Percentiles rank a stretch among this genome's conserved stretches.
Conservation (phyloP, 192 early-diverging fungal genomes). For the Coemansia sp. region DNA sequence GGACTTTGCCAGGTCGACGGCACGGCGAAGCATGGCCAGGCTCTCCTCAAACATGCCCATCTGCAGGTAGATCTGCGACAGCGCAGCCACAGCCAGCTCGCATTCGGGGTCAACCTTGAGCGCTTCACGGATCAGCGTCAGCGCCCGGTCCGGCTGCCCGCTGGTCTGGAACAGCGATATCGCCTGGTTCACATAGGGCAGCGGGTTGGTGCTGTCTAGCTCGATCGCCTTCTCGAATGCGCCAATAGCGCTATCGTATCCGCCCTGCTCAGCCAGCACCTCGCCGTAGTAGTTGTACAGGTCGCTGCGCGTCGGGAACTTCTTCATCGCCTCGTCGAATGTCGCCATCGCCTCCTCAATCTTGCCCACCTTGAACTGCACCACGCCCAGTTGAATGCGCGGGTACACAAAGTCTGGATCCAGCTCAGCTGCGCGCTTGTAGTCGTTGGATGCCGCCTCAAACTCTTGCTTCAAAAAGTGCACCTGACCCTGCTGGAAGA, state of each 20-base stretch:
- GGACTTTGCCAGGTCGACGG: conserved; percentile 78
- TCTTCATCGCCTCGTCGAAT: conserved; percentile 75
- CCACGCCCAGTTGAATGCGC: conserved; percentile 91
- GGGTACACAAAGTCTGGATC: conserved; percentile 83
- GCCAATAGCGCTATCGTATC: conserved; percentile 74
- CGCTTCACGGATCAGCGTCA: conserved; percentile 73
- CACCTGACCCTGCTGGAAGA: conserved; percentile 73
- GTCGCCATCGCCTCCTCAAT: conserved; percentile 68
- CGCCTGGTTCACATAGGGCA: conserved; percentile 98
- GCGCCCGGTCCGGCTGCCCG: conserved; percentile 69
- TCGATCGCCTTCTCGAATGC: conserved; percentile 88
- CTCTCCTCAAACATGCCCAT: conserved; percentile 83
- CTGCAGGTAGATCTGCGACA: conserved; percentile 79
- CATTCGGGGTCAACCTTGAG: conserved; percentile 91
- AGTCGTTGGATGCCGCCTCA: conserved; percentile 78
- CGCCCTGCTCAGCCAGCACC: conserved; percentile 82
- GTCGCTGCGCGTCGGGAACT: conserved; percentile 79
- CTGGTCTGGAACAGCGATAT: conserved; percentile 75
- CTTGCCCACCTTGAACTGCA: conserved; percentile 87
- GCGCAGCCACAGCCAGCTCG: conserved; percentile 85
- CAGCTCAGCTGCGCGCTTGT: conserved; percentile 72
- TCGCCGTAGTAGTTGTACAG: conserved; percentile 98
- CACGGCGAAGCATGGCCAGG: conserved; percentile 77
- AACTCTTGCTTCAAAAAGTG: conserved; percentile 81
- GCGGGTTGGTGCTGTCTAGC: conserved; percentile 76